phyloP scores from a whole-genome alignment of 2,329 filamentous ascomycete genomes.

The Xylaria sp. region DNA sequence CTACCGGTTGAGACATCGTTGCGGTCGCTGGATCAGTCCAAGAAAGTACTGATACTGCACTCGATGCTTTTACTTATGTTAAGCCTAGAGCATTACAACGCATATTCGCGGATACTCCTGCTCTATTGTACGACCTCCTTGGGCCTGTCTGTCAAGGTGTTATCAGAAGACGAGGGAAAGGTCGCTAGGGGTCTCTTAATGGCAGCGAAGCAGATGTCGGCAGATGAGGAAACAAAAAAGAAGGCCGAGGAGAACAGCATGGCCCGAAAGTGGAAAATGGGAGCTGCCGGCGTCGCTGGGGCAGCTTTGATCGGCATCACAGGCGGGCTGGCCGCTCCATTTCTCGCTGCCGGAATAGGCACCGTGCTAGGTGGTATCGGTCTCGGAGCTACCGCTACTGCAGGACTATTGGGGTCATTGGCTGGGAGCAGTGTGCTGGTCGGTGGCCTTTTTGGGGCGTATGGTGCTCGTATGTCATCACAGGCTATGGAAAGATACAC shows the following conservation, averaged over 20 bases:
- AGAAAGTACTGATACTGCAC: slow-evolving; percentile 74
- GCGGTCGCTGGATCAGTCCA: slow-evolving; percentile 67
- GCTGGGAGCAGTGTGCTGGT: slow-evolving; percentile 83
- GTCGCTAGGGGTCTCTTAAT: slow-evolving; percentile 79
- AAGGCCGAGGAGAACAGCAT: slow-evolving; percentile 71
- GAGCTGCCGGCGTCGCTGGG: slow-evolving; percentile 52
- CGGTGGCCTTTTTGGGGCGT: slow-evolving; percentile 88
- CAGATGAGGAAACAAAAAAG: slow-evolving; percentile 71
- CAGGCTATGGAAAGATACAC: slow-evolving; percentile 89
- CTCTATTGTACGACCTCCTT: slow-evolving; percentile 76
- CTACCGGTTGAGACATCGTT: slow-evolving; percentile 71
- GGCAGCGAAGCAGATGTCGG: slow-evolving; percentile 73
- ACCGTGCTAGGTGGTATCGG: slow-evolving; percentile 81
- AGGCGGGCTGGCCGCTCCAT: slow-evolving; percentile 78
- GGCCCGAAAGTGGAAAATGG: slow-evolving; percentile 76
- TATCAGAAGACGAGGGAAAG: slow-evolving; percentile 78
- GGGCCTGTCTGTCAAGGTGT: slow-evolving; percentile 69
- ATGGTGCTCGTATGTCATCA: slow-evolving; percentile 82
- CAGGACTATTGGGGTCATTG: slow-evolving; percentile 81
- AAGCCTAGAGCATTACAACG: slow-evolving; percentile 80
- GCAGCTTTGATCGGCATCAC: slow-evolving; percentile 77
- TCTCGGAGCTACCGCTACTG: slow-evolving; percentile 80
- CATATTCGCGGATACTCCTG: slow-evolving; percentile 77
- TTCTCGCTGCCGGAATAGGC: slow-evolving; percentile 84
- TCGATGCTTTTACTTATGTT: slow-evolving; percentile 76